phyloP scores from a whole-genome alignment of 176 grass and related monocot species.

The Ampelocalamus luodianensis region DNA sequence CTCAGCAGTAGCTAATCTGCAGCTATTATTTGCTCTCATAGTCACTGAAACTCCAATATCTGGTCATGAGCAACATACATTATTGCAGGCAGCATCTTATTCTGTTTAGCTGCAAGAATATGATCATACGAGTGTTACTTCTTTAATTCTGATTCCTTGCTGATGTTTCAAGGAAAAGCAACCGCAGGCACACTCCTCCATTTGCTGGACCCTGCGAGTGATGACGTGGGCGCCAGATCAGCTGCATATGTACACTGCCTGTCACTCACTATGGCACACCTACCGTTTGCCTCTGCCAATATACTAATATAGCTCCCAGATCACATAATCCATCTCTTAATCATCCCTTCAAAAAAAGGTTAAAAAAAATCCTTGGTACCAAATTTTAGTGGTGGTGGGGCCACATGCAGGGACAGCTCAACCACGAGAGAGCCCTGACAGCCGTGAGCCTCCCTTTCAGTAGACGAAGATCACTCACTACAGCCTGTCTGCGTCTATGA shows the following conservation, averaged over 20 bases:
- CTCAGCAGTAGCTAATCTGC: not conserved
- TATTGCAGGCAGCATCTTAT: not conserved
- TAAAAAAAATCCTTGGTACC: not conserved
- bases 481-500: not conserved
- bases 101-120: not conserved
- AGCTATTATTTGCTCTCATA: not conserved
- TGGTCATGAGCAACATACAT: not conserved
- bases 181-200: not conserved
- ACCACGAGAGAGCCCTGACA: conserved; percentile 10
- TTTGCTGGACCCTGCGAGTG: conserved; percentile 8
- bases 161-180: conserved; percentile 32
- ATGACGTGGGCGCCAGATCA: conserved; percentile 45
- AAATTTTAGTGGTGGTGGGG: not conserved
- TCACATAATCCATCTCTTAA: conserved; percentile 12
- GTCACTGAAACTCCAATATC: not conserved
- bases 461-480: not conserved
- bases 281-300: not conserved
- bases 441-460: not conserved
- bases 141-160: conserved; percentile 30
- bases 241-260: not conserved
- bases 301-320: conserved; percentile 10
- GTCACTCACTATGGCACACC: not conserved
- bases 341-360: not conserved
- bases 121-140: not conserved
- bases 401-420: conserved; percentile 34